These are phyloP conservation scores for Aspergillus unguis DNA, from an alignment of 2,329 filamentous ascomycete species.

Conservation along the genomic window DNA sequence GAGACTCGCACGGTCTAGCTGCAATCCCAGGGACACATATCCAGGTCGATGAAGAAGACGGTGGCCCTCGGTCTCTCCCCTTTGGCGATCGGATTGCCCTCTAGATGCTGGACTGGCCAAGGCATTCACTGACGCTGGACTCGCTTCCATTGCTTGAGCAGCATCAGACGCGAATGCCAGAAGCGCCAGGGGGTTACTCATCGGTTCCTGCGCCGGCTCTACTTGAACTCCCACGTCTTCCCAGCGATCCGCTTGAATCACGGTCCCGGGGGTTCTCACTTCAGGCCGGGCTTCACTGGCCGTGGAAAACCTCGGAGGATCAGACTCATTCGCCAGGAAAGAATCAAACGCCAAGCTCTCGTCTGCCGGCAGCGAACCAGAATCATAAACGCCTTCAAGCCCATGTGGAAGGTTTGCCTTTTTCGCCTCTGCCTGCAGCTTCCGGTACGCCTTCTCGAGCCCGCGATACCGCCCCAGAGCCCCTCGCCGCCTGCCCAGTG, in stretches of 20 bases:
- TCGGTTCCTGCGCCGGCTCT: constrained; percentile 16
- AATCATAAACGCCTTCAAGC: background rate
- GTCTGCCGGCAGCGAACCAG: background rate
- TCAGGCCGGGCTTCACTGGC: background rate
- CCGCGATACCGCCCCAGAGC: constrained; percentile 28
- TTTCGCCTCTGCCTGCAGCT: constrained; percentile 24
- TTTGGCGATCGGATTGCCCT: background rate
- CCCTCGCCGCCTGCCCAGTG: constrained; percentile 25
- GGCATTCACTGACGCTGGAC: background rate
- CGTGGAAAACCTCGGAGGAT: background rate
- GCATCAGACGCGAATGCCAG: constrained; percentile 27
- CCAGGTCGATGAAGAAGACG: constrained; percentile 18
- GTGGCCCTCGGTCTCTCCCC: constrained; percentile 2
- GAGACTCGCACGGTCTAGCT: constrained; percentile 18
- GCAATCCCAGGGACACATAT: constrained; percentile 25
- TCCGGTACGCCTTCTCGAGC: constrained; percentile 28
- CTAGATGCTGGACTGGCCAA: background rate
- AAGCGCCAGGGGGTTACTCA: constrained; percentile 29
- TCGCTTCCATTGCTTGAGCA: constrained; percentile 10
- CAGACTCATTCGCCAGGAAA: background rate
- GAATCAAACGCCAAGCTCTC: background rate
- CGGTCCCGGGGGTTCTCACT: background rate
- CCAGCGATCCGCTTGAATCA: background rate
- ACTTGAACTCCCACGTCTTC: background rate
- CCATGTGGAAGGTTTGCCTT: constrained; percentile 14